Evolutionary conservation across 2,329 filamentous ascomycete species (phyloP), one percentile per base, ranked within the genome.

Genomic region (Ascochyta pisi): DNA sequence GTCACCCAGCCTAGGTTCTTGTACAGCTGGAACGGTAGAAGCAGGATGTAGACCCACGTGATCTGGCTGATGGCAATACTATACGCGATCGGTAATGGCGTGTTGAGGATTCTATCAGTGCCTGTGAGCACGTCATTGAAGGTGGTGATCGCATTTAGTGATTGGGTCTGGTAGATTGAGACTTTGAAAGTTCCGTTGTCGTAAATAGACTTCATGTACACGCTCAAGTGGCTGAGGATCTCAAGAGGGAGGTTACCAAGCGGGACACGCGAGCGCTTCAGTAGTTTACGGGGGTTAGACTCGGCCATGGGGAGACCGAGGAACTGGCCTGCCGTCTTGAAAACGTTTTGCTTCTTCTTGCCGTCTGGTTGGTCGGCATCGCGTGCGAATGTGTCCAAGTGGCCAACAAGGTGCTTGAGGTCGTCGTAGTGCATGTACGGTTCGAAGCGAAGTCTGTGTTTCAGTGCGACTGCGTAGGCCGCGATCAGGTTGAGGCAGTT

Each of bases 361-460:
- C 24, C 26, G 10, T 65, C 62, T n/a, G 68, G 68, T 6, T 54
- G 45, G 12, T 64, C 64, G 15, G 68, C 84, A 6, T 79, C 77
- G 53, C 80, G 85, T 46, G 91, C 89, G 65, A 91, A 91, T 0
- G 90, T 93, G 63, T 90, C 83, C 23, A 96, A 80, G 67, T 93
- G 87, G 4, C 82, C 82, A 27, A 93, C 83, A 2, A 93, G 79
- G 31, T 87, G 84, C 29, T 84, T 77, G 5, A 95, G 78, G 67
- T 95, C 91, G 2, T 88, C 83, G 70, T 95, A 93, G 48, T 88
- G 83, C 29, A 86, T 85, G 66, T 89, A 90, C 0, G 91, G 90
- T 70, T 95, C 91, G 71, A 94, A 94, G 13, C 91, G 89, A n/a
- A 95, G 83, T 65, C 86, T 88, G 76, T 94, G 91, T 77, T 94